A percentile compares a stretch with the other conserved stretches of the same genome.
phyloP scores from a whole-genome alignment of 169 alveolate species.

The Eimeria brunetti region DNA sequence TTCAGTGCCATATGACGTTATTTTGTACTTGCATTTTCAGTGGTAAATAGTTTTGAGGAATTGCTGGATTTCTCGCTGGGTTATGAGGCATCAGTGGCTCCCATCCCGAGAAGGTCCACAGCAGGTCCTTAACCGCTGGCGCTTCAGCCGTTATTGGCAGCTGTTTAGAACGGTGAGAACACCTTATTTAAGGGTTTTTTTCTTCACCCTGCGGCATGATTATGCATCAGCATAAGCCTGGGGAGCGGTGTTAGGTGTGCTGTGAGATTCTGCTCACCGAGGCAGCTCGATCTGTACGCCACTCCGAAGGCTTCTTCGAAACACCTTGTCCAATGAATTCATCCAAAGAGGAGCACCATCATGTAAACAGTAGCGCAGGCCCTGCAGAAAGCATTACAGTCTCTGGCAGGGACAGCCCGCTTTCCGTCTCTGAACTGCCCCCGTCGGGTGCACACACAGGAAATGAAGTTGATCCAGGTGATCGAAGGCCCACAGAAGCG shows the following conservation, averaged over 20 bases:
- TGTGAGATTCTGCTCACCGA: not conserved
- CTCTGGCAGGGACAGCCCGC: constrained; percentile 18
- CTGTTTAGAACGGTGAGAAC: not conserved
- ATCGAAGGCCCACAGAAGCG: not conserved
- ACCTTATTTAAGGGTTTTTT: not conserved
- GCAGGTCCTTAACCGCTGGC: not conserved
- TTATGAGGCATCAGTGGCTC: constrained; percentile 15
- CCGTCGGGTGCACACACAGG: not conserved
- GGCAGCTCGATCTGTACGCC: constrained; percentile 19
- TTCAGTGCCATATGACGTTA: not conserved
- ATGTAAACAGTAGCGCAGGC: not conserved
- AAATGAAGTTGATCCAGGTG: not conserved
- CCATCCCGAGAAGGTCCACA: constrained; percentile 21
- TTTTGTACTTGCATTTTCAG: not conserved
- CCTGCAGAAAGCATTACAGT: not conserved
- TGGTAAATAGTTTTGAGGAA: not conserved
- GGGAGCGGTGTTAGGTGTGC: not conserved
- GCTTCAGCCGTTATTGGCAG: constrained; percentile 1
- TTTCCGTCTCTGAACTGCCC: constrained; percentile 24
- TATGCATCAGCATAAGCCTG: not conserved
- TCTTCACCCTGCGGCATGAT: not conserved
- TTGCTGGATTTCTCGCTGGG: not conserved
- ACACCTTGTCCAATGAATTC: constrained; percentile 1
- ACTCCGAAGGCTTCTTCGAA: not conserved
- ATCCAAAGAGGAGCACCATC: not conserved